These are phyloP conservation scores for Cicer chorassanicum DNA, from an alignment of 306 rosid species.

Conservation along the genomic window DNA sequence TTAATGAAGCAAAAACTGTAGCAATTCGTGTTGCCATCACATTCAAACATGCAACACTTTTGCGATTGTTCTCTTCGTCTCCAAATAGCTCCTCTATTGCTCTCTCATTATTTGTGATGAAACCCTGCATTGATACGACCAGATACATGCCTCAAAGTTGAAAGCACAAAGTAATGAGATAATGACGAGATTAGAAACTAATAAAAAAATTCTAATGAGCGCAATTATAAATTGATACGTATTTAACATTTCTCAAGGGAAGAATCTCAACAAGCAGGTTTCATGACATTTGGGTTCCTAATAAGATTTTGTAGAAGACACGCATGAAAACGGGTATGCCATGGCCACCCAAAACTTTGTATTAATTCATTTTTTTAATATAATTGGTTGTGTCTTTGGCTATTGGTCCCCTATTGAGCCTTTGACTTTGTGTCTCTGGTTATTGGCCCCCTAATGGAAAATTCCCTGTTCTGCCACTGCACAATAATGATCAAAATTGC, in stretches of 20 bases:
- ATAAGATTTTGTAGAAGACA: conserved; percentile 7
- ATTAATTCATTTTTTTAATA: neutral
- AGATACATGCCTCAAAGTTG: conserved; percentile 19
- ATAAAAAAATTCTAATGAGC: conserved; percentile 11
- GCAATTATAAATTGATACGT: conserved; percentile 19
- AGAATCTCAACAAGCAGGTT: conserved; percentile 14
- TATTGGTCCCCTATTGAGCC: neutral
- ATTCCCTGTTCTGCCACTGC: neutral
- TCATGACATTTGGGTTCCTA: conserved; percentile 29
- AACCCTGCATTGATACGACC: conserved; percentile 65
- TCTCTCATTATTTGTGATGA: conserved; percentile 86
- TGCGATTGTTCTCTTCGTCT: conserved; percentile 73
- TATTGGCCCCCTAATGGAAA: neutral
- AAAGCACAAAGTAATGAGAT: conserved; percentile 38
- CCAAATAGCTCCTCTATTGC: conserved; percentile 91
- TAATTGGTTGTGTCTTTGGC: neutral
- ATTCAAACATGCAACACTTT: conserved; percentile 75
- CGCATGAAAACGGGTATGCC: neutral
- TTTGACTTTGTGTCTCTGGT: neutral
- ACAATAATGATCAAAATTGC: conserved; percentile 37
- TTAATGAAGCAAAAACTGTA: conserved; percentile 93
- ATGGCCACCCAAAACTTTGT: neutral
- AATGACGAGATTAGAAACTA: conserved; percentile 34
- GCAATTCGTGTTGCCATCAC: conserved; percentile 83
- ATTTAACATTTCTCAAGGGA: conserved; percentile 25